phyloP scores from a whole-genome alignment of 1,284 basidiomycete genomes.

The Nidula niveotomentosa region DNA sequence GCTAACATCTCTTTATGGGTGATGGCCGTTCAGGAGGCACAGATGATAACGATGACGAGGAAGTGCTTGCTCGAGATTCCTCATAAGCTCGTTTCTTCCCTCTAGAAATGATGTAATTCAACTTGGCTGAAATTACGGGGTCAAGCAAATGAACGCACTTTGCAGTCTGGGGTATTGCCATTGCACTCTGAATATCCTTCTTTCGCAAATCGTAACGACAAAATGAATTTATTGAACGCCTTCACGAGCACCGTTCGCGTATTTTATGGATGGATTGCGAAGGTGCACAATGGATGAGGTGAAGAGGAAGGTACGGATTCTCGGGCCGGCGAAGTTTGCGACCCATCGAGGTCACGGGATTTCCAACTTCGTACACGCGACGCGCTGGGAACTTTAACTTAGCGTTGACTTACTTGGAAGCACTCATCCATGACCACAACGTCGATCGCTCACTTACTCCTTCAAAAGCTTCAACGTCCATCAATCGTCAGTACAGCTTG shows the following conservation, averaged over 20 bases:
- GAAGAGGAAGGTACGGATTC: slow-evolving; percentile 2
- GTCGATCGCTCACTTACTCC: too few species aligned
- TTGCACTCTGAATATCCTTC: slow-evolving; percentile 1
- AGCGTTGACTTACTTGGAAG: too few species aligned
- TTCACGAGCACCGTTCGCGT: background rate
- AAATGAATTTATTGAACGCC: background rate
- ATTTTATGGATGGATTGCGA: slow-evolving; percentile 27
- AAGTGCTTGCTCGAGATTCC: slow-evolving; percentile 12
- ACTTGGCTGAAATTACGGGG: slow-evolving; percentile 11
- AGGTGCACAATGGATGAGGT: slow-evolving; percentile 18
- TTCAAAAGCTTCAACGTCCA: too few species aligned
- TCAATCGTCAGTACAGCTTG: too few species aligned
- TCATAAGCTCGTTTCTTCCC: slow-evolving; percentile 30
- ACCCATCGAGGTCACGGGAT: too few species aligned
- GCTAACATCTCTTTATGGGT: slow-evolving; percentile 22
- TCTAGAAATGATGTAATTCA: slow-evolving; percentile 15
- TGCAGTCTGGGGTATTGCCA: background rate
- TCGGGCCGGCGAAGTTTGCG: too few species aligned
- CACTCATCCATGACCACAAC: too few species aligned
- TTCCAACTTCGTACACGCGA: too few species aligned
- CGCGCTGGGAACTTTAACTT: too few species aligned
- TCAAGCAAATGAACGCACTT: slow-evolving; percentile 18
- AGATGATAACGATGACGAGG: slow-evolving; percentile 19
- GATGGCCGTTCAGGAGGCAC: slow-evolving; percentile 11
- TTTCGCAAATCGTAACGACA: background rate